These are phyloP conservation scores for Pseudonitzschia pungens DNA, from an alignment of 108 stramenopile species.

Conservation along the genomic window DNA sequence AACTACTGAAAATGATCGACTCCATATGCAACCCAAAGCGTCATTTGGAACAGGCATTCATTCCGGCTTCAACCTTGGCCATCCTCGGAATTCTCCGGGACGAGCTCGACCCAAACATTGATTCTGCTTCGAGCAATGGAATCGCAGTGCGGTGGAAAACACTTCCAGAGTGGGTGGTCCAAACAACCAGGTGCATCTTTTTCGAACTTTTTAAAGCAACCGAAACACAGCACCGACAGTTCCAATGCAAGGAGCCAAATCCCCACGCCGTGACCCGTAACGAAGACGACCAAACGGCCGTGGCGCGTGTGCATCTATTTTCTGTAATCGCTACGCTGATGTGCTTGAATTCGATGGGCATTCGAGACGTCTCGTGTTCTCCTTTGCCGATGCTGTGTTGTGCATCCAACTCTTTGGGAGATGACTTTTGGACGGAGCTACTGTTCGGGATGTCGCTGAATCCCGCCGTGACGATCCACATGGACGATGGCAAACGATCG, in stretches of 20 bases:
- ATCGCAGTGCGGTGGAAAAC: background rate
- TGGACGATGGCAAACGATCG: background rate
- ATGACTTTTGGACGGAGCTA: conserved; percentile 12
- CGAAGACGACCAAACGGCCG: background rate
- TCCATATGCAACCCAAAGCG: background rate
- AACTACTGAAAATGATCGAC: background rate
- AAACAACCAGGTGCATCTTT: background rate
- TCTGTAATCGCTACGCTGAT: conserved; percentile 12
- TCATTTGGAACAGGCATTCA: background rate
- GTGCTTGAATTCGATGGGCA: conserved; percentile 4
- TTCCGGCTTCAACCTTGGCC: background rate
- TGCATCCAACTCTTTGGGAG: background rate
- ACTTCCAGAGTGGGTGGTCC: background rate
- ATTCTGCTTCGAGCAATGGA: background rate
- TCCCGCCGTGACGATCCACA: background rate
- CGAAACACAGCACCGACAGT: background rate
- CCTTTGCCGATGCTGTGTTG: conserved; percentile 7
- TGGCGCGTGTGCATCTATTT: background rate
- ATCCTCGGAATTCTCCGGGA: background rate
- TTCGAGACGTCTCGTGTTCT: conserved; percentile 17
- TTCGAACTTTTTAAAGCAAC: conserved; percentile 1
- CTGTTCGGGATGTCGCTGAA: conserved; percentile 9
- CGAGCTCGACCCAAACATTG: background rate
- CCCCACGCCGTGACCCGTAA: background rate
- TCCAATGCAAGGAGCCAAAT: background rate